Evolutionary conservation across 805 yeast species (phyloP), one percentile per base, ranked within the genome.

Genomic region (Starmerella vaccinii): DNA sequence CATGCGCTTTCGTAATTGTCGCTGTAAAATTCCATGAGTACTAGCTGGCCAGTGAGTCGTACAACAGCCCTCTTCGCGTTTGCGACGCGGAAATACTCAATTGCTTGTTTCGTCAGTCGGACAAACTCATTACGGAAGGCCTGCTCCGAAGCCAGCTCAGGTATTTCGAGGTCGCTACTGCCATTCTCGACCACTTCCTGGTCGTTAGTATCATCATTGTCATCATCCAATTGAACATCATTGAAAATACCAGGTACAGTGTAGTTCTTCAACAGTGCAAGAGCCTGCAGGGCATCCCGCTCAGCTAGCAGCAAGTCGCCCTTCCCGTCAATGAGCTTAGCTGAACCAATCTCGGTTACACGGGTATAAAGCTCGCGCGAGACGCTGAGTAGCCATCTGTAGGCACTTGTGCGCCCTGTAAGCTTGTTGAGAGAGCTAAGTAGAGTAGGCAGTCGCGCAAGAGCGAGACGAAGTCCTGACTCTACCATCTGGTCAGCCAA

Each of bases 21-120:
- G 27, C 71, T 78, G 61, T 76, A 81, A 52, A 82, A 58, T 16
- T 49, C 80, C 16, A 87, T 65, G 10, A 83, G 62, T 0, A 95
- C 95, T 48, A 87, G 72, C 56, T 90, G 96, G 6, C 85, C 77
- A 1, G 89, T 80, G 15, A 92, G 69, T 4, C 81, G 71, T 59
- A 84, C 89, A 6, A 84, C 80, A 0, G 86, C 74, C 55, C 90
- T 74, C 15, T 78, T 74, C 50, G 86, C 71, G 4, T 65, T 69
- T 2, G 83, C 75, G 0, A 62, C 55, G 4, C 75, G 71, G 55
- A 76, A 82, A 41, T 76, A 76, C 16, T 68, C 67, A 16, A 81
- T 76, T 0, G 81, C 76, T 0, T 69, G 65, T 49, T 77, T 77
- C 0, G 95, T 84, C 16, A 78, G 63, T 0, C 63, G 60, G 37